These are phyloP conservation scores for Leptomonas pyrrhocoris DNA, from an alignment of 208 protist genomes.

Conservation along the genomic window DNA sequence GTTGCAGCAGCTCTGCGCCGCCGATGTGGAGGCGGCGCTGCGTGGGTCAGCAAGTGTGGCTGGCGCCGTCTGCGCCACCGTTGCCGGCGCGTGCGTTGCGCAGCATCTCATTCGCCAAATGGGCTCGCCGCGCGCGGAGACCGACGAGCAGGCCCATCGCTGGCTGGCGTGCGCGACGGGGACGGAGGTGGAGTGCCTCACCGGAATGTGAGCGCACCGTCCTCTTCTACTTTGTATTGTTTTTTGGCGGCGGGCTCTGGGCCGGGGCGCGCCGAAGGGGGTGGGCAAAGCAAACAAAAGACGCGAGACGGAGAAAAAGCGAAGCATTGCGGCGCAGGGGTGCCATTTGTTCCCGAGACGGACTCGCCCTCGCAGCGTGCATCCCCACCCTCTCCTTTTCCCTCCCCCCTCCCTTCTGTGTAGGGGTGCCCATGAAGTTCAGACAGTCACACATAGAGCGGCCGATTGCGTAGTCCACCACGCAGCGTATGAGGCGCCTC, in stretches of 20 bases:
- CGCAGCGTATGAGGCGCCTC: too few relatives aligned
- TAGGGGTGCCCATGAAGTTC: too few relatives aligned
- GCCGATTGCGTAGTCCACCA: too few relatives aligned
- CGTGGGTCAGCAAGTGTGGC: neutral
- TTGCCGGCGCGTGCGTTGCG: conserved; percentile 51
- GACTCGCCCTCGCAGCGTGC: too few relatives aligned
- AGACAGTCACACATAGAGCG: too few relatives aligned
- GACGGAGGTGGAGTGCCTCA: conserved; percentile 35
- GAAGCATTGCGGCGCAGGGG: too few relatives aligned
- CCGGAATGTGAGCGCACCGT: conserved; percentile 9
- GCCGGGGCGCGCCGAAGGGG: neutral
- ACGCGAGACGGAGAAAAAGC: too few relatives aligned
- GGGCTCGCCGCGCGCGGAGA: neutral
- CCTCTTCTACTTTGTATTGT: neutral
- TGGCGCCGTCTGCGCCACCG: conserved; percentile 36
- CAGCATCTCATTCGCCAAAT: conserved; percentile 48
- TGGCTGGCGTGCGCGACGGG: conserved; percentile 22
- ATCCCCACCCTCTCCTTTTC: too few relatives aligned
- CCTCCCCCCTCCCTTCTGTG: too few relatives aligned
- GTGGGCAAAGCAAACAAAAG: conserved; percentile 6
- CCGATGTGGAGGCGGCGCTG: conserved; percentile 26
- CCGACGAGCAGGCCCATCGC: conserved; percentile 20
- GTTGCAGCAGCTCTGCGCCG: conserved; percentile 35
- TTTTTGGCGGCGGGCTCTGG: neutral
- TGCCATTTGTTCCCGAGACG: too few relatives aligned